Evolutionary conservation across 164 flowering plant species (phyloP).

Genomic region (Protea cynaroides): DNA sequence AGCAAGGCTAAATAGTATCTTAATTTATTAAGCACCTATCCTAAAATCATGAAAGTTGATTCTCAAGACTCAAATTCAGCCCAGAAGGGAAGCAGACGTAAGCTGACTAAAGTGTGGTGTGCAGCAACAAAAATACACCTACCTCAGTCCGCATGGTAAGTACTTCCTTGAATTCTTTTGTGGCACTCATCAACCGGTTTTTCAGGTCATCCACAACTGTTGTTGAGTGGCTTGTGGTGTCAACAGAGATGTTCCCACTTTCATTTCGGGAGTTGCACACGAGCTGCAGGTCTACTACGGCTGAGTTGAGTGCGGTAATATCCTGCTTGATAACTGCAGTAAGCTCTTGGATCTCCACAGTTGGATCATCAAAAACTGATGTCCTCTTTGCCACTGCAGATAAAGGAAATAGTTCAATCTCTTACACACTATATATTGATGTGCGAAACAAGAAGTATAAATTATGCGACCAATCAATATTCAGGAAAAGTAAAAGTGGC

Average conservation of each 20-base stretch:
- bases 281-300: constrained; percentile 90
- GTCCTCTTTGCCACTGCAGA: constrained; percentile 94
- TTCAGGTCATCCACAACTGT: constrained; percentile 93
- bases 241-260: constrained; percentile 60
- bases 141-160: constrained; percentile 98
- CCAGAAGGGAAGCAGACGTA: no score
- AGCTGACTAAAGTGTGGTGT: no score
- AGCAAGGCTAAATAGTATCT: no score
- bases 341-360: constrained; percentile 87
- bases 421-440: background rate
- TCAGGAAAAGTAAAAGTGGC: background rate
- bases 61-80: no score
- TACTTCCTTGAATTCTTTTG: constrained; percentile 96
- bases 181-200: constrained; percentile 85
- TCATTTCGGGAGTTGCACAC: constrained; percentile 75
- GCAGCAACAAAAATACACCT: constrained; percentile 4
- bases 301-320: constrained; percentile 85
- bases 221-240: constrained; percentile 83
- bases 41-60: no score
- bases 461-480: background rate
- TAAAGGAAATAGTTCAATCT: background rate
- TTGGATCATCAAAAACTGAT: constrained; percentile 96
- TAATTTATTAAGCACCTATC: no score
- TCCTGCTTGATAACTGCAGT: constrained; percentile 97
- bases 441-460: background rate